A percentile compares a stretch with the other conserved stretches of the same genome.
phyloP scores from a whole-genome alignment of 768 basidiomycete genomes.

The Lactarius trivialis region DNA sequence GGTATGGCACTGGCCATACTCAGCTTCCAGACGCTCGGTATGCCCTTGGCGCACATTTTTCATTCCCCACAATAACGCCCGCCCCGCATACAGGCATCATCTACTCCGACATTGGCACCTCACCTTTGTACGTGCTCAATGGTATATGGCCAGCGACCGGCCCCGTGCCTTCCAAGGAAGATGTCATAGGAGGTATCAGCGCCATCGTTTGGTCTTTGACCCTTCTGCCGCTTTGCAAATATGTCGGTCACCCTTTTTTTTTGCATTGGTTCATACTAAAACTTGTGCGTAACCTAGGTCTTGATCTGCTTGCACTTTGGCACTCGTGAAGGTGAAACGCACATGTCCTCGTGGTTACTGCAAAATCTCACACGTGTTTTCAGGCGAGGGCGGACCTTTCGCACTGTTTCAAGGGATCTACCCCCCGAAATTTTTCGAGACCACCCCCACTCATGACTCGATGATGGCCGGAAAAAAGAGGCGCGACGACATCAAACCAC shows the following conservation, averaged over 20 bases:
- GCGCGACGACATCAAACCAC: constrained; percentile 8
- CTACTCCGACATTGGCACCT: constrained; percentile 47
- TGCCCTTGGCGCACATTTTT: not conserved
- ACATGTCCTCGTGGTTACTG: not conserved
- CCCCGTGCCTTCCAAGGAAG: constrained; percentile 46
- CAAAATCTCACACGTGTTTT: constrained; percentile 2
- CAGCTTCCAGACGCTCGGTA: constrained; percentile 32
- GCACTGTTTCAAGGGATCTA: constrained; percentile 57
- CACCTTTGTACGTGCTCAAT: constrained; percentile 58
- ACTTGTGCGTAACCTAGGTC: constrained; percentile 30
- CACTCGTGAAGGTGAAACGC: constrained; percentile 41
- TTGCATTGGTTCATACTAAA: not conserved
- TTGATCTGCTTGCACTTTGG: constrained; percentile 44
- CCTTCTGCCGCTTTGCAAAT: constrained; percentile 56
- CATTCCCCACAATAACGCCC: not conserved
- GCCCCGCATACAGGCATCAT: constrained; percentile 31
- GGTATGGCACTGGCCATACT: constrained; percentile 26
- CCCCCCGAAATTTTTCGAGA: constrained; percentile 34
- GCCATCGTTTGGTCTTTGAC: constrained; percentile 63
- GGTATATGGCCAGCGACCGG: constrained; percentile 52
- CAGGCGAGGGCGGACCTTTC: constrained; percentile 65
- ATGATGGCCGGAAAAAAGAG: constrained; percentile 15
- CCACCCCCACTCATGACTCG: constrained; percentile 23
- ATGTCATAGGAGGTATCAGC: constrained; percentile 55
- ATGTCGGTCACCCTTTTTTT: constrained; percentile 35